Evolutionary conservation across 225 moss, liverwort and hornwort species (phyloP), one percentile per base, ranked within the genome.

Genomic region (Pleurozium schreberi): DNA sequence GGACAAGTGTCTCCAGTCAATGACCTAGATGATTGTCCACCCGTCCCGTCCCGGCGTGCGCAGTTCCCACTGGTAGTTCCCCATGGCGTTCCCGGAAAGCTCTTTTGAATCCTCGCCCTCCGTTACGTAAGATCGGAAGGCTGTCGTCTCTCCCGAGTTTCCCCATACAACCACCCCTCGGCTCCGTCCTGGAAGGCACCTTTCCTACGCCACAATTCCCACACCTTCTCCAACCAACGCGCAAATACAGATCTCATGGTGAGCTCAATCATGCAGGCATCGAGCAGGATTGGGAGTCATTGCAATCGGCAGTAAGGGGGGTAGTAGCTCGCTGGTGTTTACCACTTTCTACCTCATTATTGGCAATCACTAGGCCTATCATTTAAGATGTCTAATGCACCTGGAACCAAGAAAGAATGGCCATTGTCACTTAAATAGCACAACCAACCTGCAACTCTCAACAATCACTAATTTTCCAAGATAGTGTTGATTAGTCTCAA

Each of bases 231-330:
- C 83, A 63, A 89, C 82, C 4, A 61, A 89, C 91, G 88, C 92
- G 92, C 61, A 47, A 87, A 63, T 7, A 71, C 89, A 89, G 89
- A 68, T 89, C 61, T 38, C 64, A 63, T 85, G 89, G 53, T 27
- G 70, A 71, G 80, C 43, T 61, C 85, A 84, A 84, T 85, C 85
- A 80, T 86, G 67, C 87, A 85, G 92, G 88, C 88, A 58, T 14
- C 27, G 85, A 69, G 76, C 62, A 62, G 64, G 66, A 40, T 11
- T 69, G 69, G 73, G 84, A n/a, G 47, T 78, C 25, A 71, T 50
- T 65, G 16, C 65, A 65, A 64, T 73, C 62, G 45, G 12, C 23
- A 22, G 36, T 27, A 57, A 53, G 53, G 14, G 53, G 4, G 57
- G 19, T 57, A 64, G 55, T 64, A 73, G 55, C 45, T 65, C 17